Evolutionary conservation across 2,329 filamentous ascomycete species (phyloP), one percentile per base, ranked within the genome.

Genomic region (Ophiostoma tasmaniense): DNA sequence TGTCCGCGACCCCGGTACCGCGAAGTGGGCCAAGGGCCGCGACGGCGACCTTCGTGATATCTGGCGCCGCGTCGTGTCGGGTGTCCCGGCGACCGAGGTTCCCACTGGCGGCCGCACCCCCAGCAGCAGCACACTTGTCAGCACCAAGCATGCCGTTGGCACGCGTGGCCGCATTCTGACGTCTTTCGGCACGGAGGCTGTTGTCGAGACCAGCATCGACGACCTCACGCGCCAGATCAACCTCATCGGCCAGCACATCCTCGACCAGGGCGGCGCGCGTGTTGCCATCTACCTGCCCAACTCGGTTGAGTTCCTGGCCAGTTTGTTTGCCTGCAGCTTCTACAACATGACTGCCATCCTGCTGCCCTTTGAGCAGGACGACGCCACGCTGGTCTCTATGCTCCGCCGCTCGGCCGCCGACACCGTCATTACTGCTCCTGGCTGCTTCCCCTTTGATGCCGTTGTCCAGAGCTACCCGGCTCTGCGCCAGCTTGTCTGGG

Each of bases 281-380:
- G 91, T 98, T 39, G 95, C 93, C 71, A 85, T 98, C 72, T 97
- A 96, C 78, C 84, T 98, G 69, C 92, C 93, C 61, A 97, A 99
- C 82, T 97, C 93, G 64, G 84, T 96, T 75, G 95, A 99, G 79
- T 87, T 96, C 71, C 81, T 99, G 66, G 85, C 87, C 42, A 84
- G 90, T 8, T 81, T 98, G 25, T 96, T 99, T 75, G 92, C 93
- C 69, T 93, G 91, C 77, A 88, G 91, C 72, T 98, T 97, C 80
- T 94, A 96, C 78, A 90, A 90, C 75, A 84, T 96, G 74, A 92
- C 89, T 13, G 88, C 90, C n/a, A 86, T 97, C 65, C 82, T 98
- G 67, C 82, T 99, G 52, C 94, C 95, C 0, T 96, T 92, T 77
- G 89, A 93, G 75, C 85, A 93, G 2, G 85, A 90, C 59, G 83